Conservation (phyloP, 2,329 filamentous ascomycete genomes). For the Pestalotiopsis sp. region DNA sequence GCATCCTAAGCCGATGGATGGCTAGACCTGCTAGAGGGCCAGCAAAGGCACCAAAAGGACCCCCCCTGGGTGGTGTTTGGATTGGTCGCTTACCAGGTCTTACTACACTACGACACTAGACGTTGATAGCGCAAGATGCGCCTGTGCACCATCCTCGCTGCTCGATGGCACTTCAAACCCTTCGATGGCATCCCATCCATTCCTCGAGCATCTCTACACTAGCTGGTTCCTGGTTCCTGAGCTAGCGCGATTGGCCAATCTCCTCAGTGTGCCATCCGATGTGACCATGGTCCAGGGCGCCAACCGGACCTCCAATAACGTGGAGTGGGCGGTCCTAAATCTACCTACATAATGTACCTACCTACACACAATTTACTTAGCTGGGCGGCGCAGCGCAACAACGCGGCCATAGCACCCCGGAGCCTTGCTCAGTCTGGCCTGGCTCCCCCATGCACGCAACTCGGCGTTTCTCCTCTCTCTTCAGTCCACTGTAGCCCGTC, state of each 20-base stretch:
- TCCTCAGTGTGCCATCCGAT: slow-evolving; percentile 11
- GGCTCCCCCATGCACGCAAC: background rate
- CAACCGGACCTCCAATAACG: background rate
- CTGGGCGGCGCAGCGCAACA: slow-evolving; percentile 2
- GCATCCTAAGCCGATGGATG: slow-evolving; percentile 20
- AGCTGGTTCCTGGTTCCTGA: background rate
- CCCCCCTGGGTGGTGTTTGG: background rate
- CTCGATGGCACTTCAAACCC: background rate
- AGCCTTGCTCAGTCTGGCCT: background rate
- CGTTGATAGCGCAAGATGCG: background rate
- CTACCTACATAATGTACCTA: background rate
- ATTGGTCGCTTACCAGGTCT: background rate
- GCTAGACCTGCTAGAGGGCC: slow-evolving; percentile 3
- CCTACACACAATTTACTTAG: background rate
- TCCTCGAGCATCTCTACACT: background rate
- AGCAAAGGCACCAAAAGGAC: background rate
- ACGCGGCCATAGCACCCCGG: background rate
- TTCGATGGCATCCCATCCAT: background rate
- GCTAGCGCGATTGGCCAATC: background rate
- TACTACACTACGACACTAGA: background rate
- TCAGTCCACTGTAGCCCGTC: background rate
- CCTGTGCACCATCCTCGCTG: background rate
- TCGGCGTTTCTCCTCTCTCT: background rate
- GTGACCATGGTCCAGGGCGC: slow-evolving; percentile 5
- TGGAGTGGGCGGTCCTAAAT: background rate